A percentile compares a stretch with the other conserved stretches of the same genome.
phyloP scores from a whole-genome alignment of 1,139 yeast genomes.

The Kurtzmaniella quercitrusa region DNA sequence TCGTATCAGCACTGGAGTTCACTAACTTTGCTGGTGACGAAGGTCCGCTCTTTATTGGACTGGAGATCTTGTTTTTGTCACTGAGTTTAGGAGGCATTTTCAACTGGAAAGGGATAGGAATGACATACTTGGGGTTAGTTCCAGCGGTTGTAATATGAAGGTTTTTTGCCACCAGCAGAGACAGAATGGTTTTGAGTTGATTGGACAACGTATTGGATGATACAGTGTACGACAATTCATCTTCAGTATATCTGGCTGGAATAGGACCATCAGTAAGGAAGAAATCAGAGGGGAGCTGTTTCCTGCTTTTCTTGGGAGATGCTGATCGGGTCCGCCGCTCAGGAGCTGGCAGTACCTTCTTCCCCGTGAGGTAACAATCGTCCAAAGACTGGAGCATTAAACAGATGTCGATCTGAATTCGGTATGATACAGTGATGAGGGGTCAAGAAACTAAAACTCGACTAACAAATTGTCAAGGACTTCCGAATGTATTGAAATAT shows the following conservation, averaged over 20 bases:
- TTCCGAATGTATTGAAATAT: too few species aligned
- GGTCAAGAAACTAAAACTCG: too few species aligned
- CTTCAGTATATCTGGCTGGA: slow-evolving; percentile 14
- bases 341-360: slow-evolving; percentile 3
- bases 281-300: slow-evolving; percentile 21
- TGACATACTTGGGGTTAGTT: slow-evolving; percentile 25
- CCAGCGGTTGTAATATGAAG: slow-evolving; percentile 30
- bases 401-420: neutral
- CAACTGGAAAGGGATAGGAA: slow-evolving; percentile 43
- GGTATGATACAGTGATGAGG: neutral
- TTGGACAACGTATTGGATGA: slow-evolving; percentile 15
- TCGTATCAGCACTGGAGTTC: neutral
- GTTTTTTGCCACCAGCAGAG: slow-evolving; percentile 33
- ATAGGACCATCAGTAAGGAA: slow-evolving; percentile 13
- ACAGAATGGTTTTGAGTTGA: slow-evolving; percentile 28
- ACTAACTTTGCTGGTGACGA: slow-evolving; percentile 14
- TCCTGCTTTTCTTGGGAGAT: slow-evolving; percentile 27
- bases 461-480: too few species aligned
- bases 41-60: slow-evolving; percentile 8
- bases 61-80: slow-evolving; percentile 16
- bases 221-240: slow-evolving; percentile 19
- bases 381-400: slow-evolving; percentile 15
- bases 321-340: slow-evolving; percentile 26
- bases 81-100: slow-evolving; percentile 42
- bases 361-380: slow-evolving; percentile 13